phyloP scores from a whole-genome alignment of 2,329 filamentous ascomycete genomes.

The Arthrobotrys megalospora region DNA sequence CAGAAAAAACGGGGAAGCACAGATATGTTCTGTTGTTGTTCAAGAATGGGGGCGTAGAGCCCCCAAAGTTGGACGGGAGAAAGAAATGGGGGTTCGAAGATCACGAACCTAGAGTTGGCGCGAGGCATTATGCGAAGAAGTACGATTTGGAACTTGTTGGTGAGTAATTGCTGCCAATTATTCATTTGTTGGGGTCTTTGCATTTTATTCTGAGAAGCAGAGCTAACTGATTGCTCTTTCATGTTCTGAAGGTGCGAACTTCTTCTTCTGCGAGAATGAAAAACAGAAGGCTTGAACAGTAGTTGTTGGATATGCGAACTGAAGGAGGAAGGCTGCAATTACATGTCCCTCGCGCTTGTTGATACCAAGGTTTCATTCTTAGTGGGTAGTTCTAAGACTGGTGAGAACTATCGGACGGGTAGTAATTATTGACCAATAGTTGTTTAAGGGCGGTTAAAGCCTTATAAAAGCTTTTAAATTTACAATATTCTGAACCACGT shows the following conservation, averaged over 20 bases:
- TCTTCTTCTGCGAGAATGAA: constrained; percentile 66
- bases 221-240: constrained; percentile 29
- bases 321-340: not conserved
- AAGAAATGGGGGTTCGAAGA: constrained; percentile 68
- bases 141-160: constrained; percentile 69
- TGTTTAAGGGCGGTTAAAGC: too few relatives aligned
- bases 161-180: constrained; percentile 64
- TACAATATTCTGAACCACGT: too few relatives aligned
- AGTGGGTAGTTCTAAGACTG: too few relatives aligned
- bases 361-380: not conserved
- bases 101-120: constrained; percentile 66
- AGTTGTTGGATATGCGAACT: not conserved
- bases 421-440: too few relatives aligned
- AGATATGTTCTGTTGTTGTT: constrained; percentile 69
- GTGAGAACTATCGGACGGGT: too few relatives aligned
- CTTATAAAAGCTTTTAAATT: too few relatives aligned
- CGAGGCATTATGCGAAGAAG: constrained; percentile 68
- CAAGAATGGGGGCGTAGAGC: constrained; percentile 67
- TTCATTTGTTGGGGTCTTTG: not conserved
- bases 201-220: not conserved
- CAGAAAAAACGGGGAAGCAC: constrained; percentile 66
- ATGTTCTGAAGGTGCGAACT: constrained; percentile 67
- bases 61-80: constrained; percentile 66
- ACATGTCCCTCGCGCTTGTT: not conserved
- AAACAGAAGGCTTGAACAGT: not conserved